Conservation (phyloP, 1,284 basidiomycete genomes). For the Neonothopanus nambi region DNA sequence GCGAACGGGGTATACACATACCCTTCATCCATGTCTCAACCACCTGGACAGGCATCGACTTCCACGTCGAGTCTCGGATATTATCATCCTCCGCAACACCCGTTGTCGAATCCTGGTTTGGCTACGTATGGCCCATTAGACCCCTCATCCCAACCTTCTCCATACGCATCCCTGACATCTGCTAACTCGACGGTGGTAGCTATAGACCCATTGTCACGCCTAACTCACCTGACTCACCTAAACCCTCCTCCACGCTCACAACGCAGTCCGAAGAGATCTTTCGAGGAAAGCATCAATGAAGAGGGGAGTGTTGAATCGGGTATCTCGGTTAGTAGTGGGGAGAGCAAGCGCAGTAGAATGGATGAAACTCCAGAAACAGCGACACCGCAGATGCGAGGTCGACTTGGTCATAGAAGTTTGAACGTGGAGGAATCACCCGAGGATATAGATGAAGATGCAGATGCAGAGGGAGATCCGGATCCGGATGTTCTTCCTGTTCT, state of each 20-base stretch:
- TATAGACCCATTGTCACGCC: constrained; percentile 8
- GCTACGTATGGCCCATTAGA: not conserved
- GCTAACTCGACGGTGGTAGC: constrained; percentile 1
- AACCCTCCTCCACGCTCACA: constrained; percentile 14
- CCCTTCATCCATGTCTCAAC: not conserved
- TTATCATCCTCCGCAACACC: no score
- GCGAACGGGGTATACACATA: not conserved
- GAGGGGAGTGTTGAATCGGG: constrained; percentile 13
- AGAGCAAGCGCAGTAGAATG: constrained; percentile 13
- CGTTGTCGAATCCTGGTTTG: not conserved
- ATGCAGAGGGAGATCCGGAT: constrained; percentile 3
- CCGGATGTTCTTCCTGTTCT: constrained; percentile 11
- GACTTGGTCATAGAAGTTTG: not conserved
- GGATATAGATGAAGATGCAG: constrained; percentile 26
- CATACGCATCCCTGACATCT: constrained; percentile 8
- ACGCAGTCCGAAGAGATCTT: constrained; percentile 64
- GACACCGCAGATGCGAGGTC: not conserved
- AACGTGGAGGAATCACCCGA: not conserved
- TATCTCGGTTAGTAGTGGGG: constrained; percentile 1
- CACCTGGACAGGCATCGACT: not conserved
- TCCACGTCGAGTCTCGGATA: not conserved
- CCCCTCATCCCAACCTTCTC: not conserved
- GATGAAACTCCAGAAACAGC: not conserved
- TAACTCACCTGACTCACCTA: constrained; percentile 14
- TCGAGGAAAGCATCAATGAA: constrained; percentile 45